Evolutionary conservation across 2,329 filamentous ascomycete species (phyloP), one percentile per base, ranked within the genome.

Genomic region (Pseudomassariella vexata): DNA sequence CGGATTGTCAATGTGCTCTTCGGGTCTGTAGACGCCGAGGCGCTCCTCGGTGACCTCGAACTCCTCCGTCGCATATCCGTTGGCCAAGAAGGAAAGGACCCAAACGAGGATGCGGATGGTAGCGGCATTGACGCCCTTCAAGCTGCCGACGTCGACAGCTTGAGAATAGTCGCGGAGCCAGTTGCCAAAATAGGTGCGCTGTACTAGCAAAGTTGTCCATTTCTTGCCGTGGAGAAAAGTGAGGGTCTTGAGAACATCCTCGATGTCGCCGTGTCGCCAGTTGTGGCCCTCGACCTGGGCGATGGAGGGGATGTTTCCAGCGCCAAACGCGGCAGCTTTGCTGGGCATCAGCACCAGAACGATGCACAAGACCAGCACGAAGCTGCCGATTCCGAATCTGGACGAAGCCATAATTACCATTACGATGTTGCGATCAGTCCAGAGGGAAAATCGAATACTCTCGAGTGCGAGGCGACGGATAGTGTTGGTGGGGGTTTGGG

Each of bases 151-250:
- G 50, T 90, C 85, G 56, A 90, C 72, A 21, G 85, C 85, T 51
- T 90, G 85, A 9, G 82, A 88, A 56, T 92, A 92, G 62, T 90
- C 85, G 38, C 85, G 74, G 24, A 90, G 65, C 85, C 85, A 92
- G 59, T 92, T 92, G 36, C 85, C 85, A 63, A 90, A 90, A 60
- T 88, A 90, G 19, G 81, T 80, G 34, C 84, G 72, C 60, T 83
- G 82, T 32, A 90, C 71, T 61, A 85, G 76, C 67, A 85, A 79
- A 10, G 78, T 78, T 2, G 82, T 85, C 85, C 85, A 92, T 64
- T 90, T 90, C 54, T 88, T 85, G 36, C 85, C 85, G 41, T 82
- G 73, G 36, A 90, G 70, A 49, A 86, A 89, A 19, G 81, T 76
- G 43, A 90, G 62, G 5, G 78, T 84, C 57, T 85, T 82, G 48